Conservation (phyloP, 768 basidiomycete species). For the Tulasnella sp. region DNA sequence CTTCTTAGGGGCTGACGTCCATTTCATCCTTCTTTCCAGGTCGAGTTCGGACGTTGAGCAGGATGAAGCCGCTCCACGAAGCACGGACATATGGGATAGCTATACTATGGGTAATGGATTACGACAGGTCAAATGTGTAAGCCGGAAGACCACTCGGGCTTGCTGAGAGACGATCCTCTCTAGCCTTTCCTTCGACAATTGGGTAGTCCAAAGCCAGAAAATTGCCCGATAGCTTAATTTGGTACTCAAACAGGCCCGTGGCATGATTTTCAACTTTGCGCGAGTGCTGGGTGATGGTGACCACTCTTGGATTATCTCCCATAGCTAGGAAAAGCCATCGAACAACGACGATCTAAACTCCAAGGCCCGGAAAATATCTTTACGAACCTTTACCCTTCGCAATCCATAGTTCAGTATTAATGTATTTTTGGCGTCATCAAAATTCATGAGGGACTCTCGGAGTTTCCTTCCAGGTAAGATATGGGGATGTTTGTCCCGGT, state of each 20-base stretch:
- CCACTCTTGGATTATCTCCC: not conserved
- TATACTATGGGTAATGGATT: not conserved
- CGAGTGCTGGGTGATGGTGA: not conserved
- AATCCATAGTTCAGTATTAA: too few relatives aligned
- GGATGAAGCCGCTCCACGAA: not conserved
- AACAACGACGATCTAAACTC: not conserved
- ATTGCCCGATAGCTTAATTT: not conserved
- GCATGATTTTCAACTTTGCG: not conserved
- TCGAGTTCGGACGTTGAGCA: not conserved
- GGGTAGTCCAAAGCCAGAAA: not conserved
- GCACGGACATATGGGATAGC: not conserved
- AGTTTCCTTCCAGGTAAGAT: too few relatives aligned
- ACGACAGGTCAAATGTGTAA: not conserved
- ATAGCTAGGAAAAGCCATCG: not conserved
- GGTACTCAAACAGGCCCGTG: not conserved
- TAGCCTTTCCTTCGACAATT: slow-evolving; percentile 13
- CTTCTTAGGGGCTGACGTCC: not conserved
- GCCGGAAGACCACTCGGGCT: not conserved
- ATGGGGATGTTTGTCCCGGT: not conserved
- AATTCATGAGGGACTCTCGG: not conserved
- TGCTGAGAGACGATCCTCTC: not conserved
- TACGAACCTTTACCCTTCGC: not conserved
- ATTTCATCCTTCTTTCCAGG: not conserved
- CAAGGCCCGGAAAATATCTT: not conserved
- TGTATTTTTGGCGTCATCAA: not conserved